Evolutionary conservation across 108 stramenopile genomes (phyloP).

Genomic region (Skeletonema marinoi): DNA sequence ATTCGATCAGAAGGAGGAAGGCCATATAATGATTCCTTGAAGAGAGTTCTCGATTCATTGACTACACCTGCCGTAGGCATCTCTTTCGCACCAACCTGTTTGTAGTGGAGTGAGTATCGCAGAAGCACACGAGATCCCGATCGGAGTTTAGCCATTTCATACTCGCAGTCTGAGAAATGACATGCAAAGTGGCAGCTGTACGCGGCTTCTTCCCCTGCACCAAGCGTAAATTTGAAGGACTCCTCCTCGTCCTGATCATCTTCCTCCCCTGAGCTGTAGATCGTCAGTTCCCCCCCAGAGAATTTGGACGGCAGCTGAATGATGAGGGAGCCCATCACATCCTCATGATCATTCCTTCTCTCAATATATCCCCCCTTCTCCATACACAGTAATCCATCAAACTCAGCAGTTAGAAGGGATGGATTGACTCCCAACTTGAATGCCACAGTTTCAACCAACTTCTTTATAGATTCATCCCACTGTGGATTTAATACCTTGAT

Average conservation of each 20-base stretch:
- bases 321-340: constrained; percentile 4
- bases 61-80: too few species aligned
- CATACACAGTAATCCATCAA: constrained; percentile 17
- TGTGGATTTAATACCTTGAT: constrained; percentile 14
- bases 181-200: constrained; percentile 29
- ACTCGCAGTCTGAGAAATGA: constrained; percentile 22
- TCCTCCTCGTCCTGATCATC: background rate
- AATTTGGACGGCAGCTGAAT: constrained; percentile 26
- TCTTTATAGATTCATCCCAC: background rate
- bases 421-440: constrained; percentile 26
- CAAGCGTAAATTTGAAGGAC: constrained; percentile 4
- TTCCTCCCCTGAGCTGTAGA: background rate
- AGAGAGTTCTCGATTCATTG: too few species aligned
- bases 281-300: constrained; percentile 9
- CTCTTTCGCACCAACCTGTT: too few species aligned
- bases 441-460: constrained; percentile 9
- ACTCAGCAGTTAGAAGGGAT: constrained; percentile 2
- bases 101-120: constrained; percentile 24
- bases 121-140: constrained; percentile 27
- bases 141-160: constrained; percentile 15
- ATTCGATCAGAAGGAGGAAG: background rate
- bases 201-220: background rate
- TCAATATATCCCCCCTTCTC: constrained; percentile 21
- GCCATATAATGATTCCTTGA: background rate
- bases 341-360: background rate